Conservation (phyloP, 208 protist genomes). For the Acanthamoeba polyphaga region DNA sequence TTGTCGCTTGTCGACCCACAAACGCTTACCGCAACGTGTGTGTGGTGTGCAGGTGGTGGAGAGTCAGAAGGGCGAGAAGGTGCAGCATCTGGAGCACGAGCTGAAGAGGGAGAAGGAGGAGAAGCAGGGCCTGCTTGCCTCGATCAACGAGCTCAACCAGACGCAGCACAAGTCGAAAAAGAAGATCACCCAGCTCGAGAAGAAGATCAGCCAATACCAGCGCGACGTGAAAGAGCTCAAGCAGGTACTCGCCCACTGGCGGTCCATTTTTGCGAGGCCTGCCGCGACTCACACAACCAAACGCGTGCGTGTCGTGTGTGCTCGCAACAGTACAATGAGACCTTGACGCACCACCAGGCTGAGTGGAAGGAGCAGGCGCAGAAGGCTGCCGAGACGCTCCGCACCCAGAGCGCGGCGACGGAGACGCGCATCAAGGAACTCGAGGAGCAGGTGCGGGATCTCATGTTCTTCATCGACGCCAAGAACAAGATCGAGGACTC, state of each 20-base stretch:
- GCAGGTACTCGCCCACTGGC: not conserved
- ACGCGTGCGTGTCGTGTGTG: not conserved
- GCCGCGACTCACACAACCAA: not conserved
- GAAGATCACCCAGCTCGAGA: constrained; percentile 70
- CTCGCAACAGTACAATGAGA: constrained; percentile 38
- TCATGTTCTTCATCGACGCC: constrained; percentile 88
- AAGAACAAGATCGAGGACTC: constrained; percentile 81
- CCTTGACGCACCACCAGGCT: constrained; percentile 43
- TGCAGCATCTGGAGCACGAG: constrained; percentile 77
- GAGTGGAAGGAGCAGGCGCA: constrained; percentile 39
- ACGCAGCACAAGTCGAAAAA: constrained; percentile 68
- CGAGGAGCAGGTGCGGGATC: constrained; percentile 86
- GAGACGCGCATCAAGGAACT: constrained; percentile 73
- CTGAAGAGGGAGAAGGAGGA: constrained; percentile 74
- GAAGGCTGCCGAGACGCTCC: constrained; percentile 35
- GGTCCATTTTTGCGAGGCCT: too few relatives aligned
- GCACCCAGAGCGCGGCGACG: constrained; percentile 59
- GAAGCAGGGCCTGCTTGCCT: not conserved
- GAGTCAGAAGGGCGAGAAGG: constrained; percentile 54
- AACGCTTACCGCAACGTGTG: constrained; percentile 12
- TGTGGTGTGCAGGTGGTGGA: constrained; percentile 76
- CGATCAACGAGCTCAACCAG: constrained; percentile 78
- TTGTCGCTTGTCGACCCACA: too few relatives aligned
- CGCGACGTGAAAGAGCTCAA: not conserved
- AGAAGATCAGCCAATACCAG: constrained; percentile 55